Evolutionary conservation across 176 grass and related monocot species (phyloP), one percentile per base, ranked within the genome.

Genomic region (Avena eriantha): DNA sequence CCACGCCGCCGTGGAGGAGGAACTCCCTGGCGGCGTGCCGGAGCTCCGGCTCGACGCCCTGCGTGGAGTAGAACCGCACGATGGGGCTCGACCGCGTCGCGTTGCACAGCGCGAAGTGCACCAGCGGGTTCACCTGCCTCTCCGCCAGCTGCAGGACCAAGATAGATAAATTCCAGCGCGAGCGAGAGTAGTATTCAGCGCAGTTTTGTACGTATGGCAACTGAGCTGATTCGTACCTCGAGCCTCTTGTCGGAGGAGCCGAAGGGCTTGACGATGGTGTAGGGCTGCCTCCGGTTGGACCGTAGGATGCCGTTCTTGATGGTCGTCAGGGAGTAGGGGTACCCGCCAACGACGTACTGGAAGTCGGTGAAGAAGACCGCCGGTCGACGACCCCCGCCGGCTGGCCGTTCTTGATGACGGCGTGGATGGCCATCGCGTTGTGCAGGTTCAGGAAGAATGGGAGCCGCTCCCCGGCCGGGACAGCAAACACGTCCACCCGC

Each of bases 401-500:
- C 82, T 88, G 87, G 56, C 97, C 97, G 72, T 90, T 66, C 65
- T 82, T 79, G 80, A 94, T 85, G 55, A 93, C 87, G 29, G 97
- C 94, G 36, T 99, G 94, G 84, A 99, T 87, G 84, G 92, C 92
- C 97, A 99, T 99, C 46, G 97, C 92, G 72, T 99, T 99, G 89
- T 94, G 86, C 78, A 99, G 89, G 82, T 99, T 99, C 51, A 99
- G 84, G 83, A 99, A 99, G 92, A 99, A 96, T 6, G 90, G 78
- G 23, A 94, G 73, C 58, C 88, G 87, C 66, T 94, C 97, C 39
- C 87, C 91, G 31, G 87, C 72, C 10, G 94, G 83, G 12, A 96
- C 71, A 21, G 77, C 55, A 61, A 78, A 89, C 65, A 99, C 82
- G 87, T 99, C 89, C 8, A 81, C 85, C 7, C 97, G 68, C 80